Evolutionary conservation across 805 yeast species (phyloP), one percentile per base, ranked within the genome.

Genomic region (Lipomyces mesembrius): DNA sequence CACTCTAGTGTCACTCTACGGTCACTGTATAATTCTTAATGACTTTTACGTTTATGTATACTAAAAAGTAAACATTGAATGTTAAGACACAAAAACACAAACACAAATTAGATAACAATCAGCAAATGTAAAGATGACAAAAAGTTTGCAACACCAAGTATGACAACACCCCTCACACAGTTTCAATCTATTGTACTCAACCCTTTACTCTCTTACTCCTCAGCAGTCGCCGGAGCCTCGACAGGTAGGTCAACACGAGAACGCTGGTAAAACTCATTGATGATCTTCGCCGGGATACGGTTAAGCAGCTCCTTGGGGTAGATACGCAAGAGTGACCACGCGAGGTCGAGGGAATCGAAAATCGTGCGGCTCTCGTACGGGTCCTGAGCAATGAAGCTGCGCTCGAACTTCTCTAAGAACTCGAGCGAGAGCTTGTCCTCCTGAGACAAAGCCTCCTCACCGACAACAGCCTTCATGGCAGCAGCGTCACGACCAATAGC

Each of bases 401-500:
- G 92, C 82, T 95, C 99, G 75, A 95, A 95, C 83, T 95, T 95
- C 79, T 96, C 99, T 82, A 95, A 87, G 79, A 95, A 95, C 83
- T 95, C 99, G 77, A 95, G 85, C 2, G 99, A 95, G 72, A 95
- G 85, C 82, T 96, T 96, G 82, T 95, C 99, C 81, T 95, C 99
- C 71, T 91, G 91, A 43, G 98, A 92, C 77, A 95, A 84, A 46
- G 99, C 99, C 82, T 95, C 99, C 82, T 95, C 99, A 87, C 99
- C 99, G 75, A 95, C 99, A 73, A 95, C 99, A 14, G 99, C 97
- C 83, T 95, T 95, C 99, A 95, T 95, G 74, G 99, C 98, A 60
- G 99, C 99, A 34, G 99, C 99, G 82, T 95, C 99, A 83, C 93
- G 91, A 85, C 99, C 99, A 83, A 95, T 96, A 71, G 99, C 99